phyloP scores from a whole-genome alignment of 2,329 filamentous ascomycete species.

The Phyllosticta citribraziliensis region DNA sequence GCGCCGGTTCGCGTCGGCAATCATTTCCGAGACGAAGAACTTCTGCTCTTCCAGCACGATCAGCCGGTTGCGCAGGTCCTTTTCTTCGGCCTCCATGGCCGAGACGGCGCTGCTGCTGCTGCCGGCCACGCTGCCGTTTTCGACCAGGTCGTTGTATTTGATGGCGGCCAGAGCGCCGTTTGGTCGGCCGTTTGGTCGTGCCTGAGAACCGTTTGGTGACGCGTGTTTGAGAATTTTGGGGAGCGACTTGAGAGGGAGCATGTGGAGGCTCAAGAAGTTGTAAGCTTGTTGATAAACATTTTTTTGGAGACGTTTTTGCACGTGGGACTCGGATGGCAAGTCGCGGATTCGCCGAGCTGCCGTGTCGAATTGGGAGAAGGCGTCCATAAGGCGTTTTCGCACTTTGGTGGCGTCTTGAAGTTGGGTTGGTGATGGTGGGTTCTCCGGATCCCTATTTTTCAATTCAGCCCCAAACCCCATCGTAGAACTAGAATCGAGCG shows the following conservation, averaged over 20 bases:
- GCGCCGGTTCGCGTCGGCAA: slow-evolving; percentile 63
- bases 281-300: slow-evolving; percentile 76
- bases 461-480: not conserved
- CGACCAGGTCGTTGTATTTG: slow-evolving; percentile 45
- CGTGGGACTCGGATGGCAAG: slow-evolving; percentile 59
- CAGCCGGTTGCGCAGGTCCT: slow-evolving; percentile 65
- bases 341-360: slow-evolving; percentile 75
- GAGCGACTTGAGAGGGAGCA: slow-evolving; percentile 64
- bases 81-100: slow-evolving; percentile 72
- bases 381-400: slow-evolving; percentile 79
- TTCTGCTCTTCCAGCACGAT: slow-evolving; percentile 85
- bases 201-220: slow-evolving; percentile 36
- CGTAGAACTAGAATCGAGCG: slow-evolving; percentile 13
- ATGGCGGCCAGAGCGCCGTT: slow-evolving; percentile 44
- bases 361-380: slow-evolving; percentile 77
- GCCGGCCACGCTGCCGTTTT: slow-evolving; percentile 40
- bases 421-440: slow-evolving; percentile 56
- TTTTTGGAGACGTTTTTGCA: slow-evolving; percentile 67
- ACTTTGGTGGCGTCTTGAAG: slow-evolving; percentile 81
- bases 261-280: slow-evolving; percentile 76
- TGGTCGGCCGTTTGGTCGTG: slow-evolving; percentile 22
- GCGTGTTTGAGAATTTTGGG: slow-evolving; percentile 45
- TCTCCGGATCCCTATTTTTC: slow-evolving; percentile 44
- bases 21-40: slow-evolving; percentile 82
- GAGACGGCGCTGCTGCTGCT: slow-evolving; percentile 51